A percentile compares a stretch with the other conserved stretches of the same genome.
phyloP scores from a whole-genome alignment of 345 rosid species.

The Cardamine occulta region DNA sequence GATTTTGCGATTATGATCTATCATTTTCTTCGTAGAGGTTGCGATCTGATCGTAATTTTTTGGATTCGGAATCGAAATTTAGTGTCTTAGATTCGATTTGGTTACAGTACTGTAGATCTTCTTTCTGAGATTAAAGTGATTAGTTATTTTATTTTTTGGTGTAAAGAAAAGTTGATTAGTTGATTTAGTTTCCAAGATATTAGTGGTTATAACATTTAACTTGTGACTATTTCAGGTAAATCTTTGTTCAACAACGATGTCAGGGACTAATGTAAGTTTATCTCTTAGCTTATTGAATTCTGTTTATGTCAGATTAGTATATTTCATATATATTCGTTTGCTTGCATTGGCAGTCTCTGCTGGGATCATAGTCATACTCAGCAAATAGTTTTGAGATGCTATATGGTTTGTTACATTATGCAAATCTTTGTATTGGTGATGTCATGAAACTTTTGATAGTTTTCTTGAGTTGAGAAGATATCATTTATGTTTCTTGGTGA shows the following conservation, averaged over 20 bases:
- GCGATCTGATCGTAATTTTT: slow-evolving; percentile 7
- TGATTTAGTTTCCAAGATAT: neutral
- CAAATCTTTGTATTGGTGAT: neutral
- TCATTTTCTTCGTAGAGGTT: neutral
- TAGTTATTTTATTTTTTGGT: neutral
- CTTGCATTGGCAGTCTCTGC: slow-evolving; percentile 1
- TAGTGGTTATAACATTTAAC: neutral
- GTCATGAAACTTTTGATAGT: neutral
- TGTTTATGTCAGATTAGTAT: neutral
- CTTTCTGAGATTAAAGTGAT: neutral
- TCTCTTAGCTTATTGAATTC: neutral
- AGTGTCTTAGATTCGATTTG: neutral
- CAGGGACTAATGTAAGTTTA: slow-evolving; percentile 40
- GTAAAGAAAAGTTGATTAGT: neutral
- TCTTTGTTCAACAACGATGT: slow-evolving; percentile 30
- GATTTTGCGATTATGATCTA: neutral
- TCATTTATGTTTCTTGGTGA: neutral
- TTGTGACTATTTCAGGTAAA: slow-evolving; percentile 33
- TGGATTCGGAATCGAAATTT: slow-evolving; percentile 2
- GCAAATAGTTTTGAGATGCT: neutral
- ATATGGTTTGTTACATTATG: neutral
- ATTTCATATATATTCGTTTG: neutral
- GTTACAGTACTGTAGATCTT: neutral
- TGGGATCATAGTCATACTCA: neutral
- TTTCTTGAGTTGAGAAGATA: slow-evolving; percentile 7